Evolutionary conservation across 164 flowering plant species (phyloP), one percentile per base, ranked within the genome.

Genomic region (Brasenia schreberi): DNA sequence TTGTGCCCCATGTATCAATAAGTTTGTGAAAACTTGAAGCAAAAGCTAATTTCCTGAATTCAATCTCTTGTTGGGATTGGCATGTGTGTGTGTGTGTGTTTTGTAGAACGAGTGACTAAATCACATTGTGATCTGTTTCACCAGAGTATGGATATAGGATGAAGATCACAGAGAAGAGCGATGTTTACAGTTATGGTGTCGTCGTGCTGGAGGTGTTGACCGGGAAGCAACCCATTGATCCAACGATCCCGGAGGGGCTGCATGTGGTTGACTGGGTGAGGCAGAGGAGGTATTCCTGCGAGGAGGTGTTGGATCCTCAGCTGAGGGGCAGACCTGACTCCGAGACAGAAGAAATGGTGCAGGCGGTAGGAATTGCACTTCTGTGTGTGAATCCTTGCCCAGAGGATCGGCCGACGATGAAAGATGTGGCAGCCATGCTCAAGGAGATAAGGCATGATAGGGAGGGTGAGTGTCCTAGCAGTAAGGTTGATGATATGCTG

Each of bases 351-450:
- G 97, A 90, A 68, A 90, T 93, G 86, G 77, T 83, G 83, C 97
- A 93, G 52, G 85, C 87, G 3, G 56, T 93, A n/a, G 96, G 94
- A n/a, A 88, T 90, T 27, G 96, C 96, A 1, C 70, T 90, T 64
- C 76, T 93, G 5, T 93, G 98, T 59, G 91, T 89, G 7, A 86
- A 77, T 61, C 80, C 87, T 0, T 70, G 70, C 18, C 97, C 98
- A 0, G 94, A 87, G 5, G 98, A 92, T 18, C 78, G 98, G 63
- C 98, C 98, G 5, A 81, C 85, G 39, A 93, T 93, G 98, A 90
- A 86, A 69, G 98, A 93, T 52, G 89, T 93, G 0, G 96, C 92
- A 0, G 98, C 98, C 16, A 90, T 93, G 98, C 87, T 93, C 45
- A 87, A 85, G 67, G 98, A 93, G 67, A 85, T 93, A 23, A 84